Evolutionary conservation across 2,329 filamentous ascomycete genomes (phyloP).

Genomic region (Pseudopyricularia cyperi): DNA sequence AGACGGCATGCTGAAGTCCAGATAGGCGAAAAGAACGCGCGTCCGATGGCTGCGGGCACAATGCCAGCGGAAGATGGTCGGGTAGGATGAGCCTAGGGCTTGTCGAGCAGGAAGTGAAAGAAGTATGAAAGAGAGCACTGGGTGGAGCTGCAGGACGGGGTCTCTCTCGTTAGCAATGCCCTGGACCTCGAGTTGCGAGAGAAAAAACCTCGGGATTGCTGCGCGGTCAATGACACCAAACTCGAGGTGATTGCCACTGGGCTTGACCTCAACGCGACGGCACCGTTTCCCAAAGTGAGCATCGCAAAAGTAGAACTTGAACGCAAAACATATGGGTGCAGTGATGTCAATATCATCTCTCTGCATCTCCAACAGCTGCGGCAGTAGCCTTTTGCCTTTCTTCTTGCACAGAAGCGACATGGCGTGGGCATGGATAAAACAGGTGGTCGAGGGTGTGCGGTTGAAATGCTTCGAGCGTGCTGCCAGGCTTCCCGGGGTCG

Average conservation of each 20-base stretch:
- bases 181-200: conserved; percentile 9
- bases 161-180: conserved; percentile 7
- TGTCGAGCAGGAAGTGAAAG: conserved; percentile 4
- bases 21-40: conserved; percentile 8
- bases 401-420: conserved; percentile 4
- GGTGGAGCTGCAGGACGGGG: conserved; percentile 4
- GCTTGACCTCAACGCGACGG: not conserved
- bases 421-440: not conserved
- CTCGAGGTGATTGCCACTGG: not conserved
- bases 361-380: conserved; percentile 6
- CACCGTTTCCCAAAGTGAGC: conserved; percentile 5
- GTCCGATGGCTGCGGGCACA: conserved; percentile 4
- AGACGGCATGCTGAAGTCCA: conserved; percentile 7
- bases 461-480: not conserved
- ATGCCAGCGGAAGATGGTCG: conserved; percentile 8
- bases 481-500: not conserved
- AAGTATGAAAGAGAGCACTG: conserved; percentile 7
- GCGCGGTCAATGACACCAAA: not conserved
- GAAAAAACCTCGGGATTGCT: conserved; percentile 5
- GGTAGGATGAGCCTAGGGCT: not conserved
- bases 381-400: conserved; percentile 5
- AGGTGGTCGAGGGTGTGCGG: not conserved
- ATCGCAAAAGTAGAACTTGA: conserved; percentile 5
- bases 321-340: conserved; percentile 4
- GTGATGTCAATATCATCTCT: conserved; percentile 6